These are phyloP conservation scores for Penicillium sp. DNA, from an alignment of 2,329 filamentous ascomycete genomes.

Conservation along the genomic window DNA sequence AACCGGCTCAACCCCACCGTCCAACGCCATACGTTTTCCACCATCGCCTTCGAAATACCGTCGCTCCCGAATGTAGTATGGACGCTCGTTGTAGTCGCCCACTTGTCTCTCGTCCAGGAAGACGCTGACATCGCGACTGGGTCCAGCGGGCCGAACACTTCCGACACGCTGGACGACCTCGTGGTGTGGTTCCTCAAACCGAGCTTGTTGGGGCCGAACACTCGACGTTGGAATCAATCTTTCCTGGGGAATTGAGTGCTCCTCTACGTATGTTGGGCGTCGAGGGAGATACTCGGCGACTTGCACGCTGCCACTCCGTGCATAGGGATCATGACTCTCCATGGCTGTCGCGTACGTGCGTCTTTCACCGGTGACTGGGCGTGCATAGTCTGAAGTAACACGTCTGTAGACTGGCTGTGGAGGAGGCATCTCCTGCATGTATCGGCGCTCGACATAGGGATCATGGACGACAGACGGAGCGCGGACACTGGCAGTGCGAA, in stretches of 20 bases:
- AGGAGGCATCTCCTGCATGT: slow-evolving; percentile 45
- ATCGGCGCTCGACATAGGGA: slow-evolving; percentile 38
- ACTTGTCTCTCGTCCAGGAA: slow-evolving; percentile 42
- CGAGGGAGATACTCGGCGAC: slow-evolving; percentile 40
- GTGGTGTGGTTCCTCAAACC: slow-evolving; percentile 42
- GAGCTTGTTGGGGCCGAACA: slow-evolving; percentile 50
- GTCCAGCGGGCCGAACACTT: slow-evolving; percentile 41
- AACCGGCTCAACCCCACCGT: slow-evolving; percentile 29
- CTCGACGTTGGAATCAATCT: slow-evolving; percentile 55
- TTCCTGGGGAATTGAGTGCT: slow-evolving; percentile 58
- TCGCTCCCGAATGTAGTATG: slow-evolving; percentile 39
- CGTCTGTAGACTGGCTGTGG: slow-evolving; percentile 41
- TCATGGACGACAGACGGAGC: slow-evolving; percentile 43
- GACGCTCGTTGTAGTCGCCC: slow-evolving; percentile 48
- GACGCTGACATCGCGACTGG: slow-evolving; percentile 38
- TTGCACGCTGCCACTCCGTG: slow-evolving; percentile 40
- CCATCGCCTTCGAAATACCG: slow-evolving; percentile 38
- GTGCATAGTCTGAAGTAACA: slow-evolving; percentile 34
- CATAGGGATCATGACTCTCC: slow-evolving; percentile 33
- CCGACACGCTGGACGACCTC: slow-evolving; percentile 41
- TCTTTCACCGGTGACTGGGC: slow-evolving; percentile 29
- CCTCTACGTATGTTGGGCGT: slow-evolving; percentile 53
- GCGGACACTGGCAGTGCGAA: slow-evolving; percentile 35
- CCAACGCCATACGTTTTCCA: slow-evolving; percentile 29
- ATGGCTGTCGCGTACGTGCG: slow-evolving; percentile 31